Evolutionary conservation across 179 eudicot species (phyloP).

Genomic region (Silene vulgaris): DNA sequence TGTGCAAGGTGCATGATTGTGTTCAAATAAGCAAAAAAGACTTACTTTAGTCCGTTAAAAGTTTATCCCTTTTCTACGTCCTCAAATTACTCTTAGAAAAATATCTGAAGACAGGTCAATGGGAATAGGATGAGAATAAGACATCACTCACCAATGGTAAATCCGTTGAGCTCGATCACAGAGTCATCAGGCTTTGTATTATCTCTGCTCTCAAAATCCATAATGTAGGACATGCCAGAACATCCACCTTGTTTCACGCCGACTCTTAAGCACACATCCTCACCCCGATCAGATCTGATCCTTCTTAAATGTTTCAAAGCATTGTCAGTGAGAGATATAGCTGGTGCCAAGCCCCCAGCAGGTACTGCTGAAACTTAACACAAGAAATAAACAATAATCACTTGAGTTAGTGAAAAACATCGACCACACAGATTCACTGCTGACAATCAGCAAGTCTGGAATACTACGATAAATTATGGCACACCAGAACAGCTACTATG

Average conservation of each 20-base stretch:
- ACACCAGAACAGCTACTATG: background rate
- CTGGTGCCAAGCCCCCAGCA: slow-evolving; percentile 70
- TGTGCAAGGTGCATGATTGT: background rate
- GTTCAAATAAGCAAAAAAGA: background rate
- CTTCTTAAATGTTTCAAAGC: slow-evolving; percentile 84
- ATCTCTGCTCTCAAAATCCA: slow-evolving; percentile 90
- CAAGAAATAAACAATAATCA: background rate
- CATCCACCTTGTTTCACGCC: slow-evolving; percentile 99
- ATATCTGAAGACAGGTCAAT: background rate
- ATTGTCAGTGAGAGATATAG: slow-evolving; percentile 65
- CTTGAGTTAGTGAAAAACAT: background rate
- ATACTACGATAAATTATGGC: background rate
- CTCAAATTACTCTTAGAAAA: background rate
- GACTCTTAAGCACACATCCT: slow-evolving; percentile 81
- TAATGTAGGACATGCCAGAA: slow-evolving; percentile 94
- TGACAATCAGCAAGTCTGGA: background rate
- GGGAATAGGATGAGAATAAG: background rate
- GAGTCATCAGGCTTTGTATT: slow-evolving; percentile 76
- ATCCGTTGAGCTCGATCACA: slow-evolving; percentile 69
- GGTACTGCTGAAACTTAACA: slow-evolving; percentile 32
- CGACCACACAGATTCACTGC: background rate
- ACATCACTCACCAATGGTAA: slow-evolving; percentile 62
- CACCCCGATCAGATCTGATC: slow-evolving; percentile 65
- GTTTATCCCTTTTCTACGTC: background rate
- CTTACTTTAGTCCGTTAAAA: background rate